Evolutionary conservation across 176 grass and related monocot genomes (phyloP).

Genomic region (Paspalum vaginatum): DNA sequence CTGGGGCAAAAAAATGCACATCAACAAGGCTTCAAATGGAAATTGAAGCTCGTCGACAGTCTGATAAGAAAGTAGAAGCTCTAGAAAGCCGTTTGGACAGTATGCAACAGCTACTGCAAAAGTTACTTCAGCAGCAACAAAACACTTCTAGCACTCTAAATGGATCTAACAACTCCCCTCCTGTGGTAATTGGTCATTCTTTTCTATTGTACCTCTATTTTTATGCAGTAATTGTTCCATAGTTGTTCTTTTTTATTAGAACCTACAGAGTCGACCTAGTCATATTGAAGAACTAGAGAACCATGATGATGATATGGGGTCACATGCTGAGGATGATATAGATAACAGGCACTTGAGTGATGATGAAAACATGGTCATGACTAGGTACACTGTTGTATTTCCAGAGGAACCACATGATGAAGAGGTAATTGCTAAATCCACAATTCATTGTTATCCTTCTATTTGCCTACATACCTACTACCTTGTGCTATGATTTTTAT

Average conservation of each 20-base stretch:
- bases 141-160: background rate
- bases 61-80: background rate
- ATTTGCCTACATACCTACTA: too few relatives aligned
- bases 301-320: background rate
- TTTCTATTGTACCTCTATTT: background rate
- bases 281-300: background rate
- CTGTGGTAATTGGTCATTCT: background rate
- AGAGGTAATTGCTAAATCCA: background rate
- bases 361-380: background rate
- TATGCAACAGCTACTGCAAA: background rate
- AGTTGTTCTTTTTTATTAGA: background rate
- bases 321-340: background rate
- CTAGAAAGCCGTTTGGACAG: background rate
- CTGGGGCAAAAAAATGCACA: background rate
- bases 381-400: background rate
- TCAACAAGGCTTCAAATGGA: constrained; percentile 16
- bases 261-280: background rate
- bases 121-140: background rate
- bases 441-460: background rate
- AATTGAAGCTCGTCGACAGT: background rate
- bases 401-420: background rate
- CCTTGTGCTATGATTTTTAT: background rate
- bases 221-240: background rate
- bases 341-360: background rate
- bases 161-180: background rate